phyloP scores from a whole-genome alignment of 2,329 filamentous ascomycete genomes.

The Claviceps sorghi region DNA sequence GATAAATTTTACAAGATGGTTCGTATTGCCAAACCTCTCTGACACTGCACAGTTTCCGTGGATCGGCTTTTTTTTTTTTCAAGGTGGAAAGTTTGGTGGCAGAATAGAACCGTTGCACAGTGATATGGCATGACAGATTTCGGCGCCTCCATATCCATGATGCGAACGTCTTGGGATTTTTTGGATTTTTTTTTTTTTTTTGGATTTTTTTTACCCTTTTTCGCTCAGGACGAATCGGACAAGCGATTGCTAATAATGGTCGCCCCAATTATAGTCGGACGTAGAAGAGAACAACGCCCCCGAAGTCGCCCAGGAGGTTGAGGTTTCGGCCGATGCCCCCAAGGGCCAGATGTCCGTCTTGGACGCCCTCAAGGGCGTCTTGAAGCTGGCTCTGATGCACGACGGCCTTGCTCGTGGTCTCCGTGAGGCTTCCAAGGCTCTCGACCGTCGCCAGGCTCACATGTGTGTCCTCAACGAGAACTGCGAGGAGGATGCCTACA shows the following conservation, averaged over 20 bases:
- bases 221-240: background rate
- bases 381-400: conserved; percentile 98
- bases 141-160: background rate
- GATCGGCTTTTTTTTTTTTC: background rate
- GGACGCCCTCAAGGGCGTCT: conserved; percentile 95
- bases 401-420: conserved; percentile 97
- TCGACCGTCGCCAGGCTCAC: conserved; percentile 96
- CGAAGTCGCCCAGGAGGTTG: conserved; percentile 77
- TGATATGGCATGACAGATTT: background rate
- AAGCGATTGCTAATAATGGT: conserved; percentile 5
- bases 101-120: background rate
- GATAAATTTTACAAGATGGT: conserved; percentile 45
- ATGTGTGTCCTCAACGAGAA: conserved; percentile 99
- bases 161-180: background rate
- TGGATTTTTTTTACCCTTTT: too few species aligned
- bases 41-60: background rate
- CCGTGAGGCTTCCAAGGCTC: conserved; percentile 95
- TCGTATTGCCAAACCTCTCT: conserved; percentile 18
- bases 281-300: conserved; percentile 97
- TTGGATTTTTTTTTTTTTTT: background rate
- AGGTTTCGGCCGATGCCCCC: conserved; percentile 83
- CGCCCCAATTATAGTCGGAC: conserved; percentile 62
- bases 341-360: conserved; percentile 96
- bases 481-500: conserved; percentile 99
- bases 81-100: too few species aligned